Evolutionary conservation across 495 filamentous ascomycete genomes (phyloP), one percentile per base, ranked within the genome.

Genomic region (Penicillium maclennaniae): DNA sequence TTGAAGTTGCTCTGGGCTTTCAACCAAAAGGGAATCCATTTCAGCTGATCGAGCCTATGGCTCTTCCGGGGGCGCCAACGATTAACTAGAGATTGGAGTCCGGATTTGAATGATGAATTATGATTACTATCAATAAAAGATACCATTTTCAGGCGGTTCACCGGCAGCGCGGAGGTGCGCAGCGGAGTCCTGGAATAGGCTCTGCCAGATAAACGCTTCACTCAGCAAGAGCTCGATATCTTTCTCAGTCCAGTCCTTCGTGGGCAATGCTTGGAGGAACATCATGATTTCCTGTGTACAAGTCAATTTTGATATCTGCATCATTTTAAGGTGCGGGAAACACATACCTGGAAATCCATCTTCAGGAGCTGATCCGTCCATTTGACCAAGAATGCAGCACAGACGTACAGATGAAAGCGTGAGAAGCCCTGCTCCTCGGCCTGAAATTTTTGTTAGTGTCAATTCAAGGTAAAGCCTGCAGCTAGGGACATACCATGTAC

Each of bases 361-460:
- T 95, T 95, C 27, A 90, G 82, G 38, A 98, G 79, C 63, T 91
- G 87, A 58, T 93, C 87, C 14, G 92, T 92, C 93, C 93, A 98
- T 69, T 97, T 97, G 27, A 97, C 93, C n/a, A 98, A 77, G 65
- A 98, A 97, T 43, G 93, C 93, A 47, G 93, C 93, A 68, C 93
- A 98, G 27, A 98, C 93, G 69, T 98, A 98, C 51, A 98, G 80
- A 65, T 98, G 93, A 69, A 98, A 98, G 55, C 92, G 87, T 0
- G 92, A 96, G 75, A 98, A 98, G 56, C 93, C 95, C 77, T 96
- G 89, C 57, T 97, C 95, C 79, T 98, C 93, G 50, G 93, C 90
- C 92, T 96, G 26, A 3, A 58, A 34, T 36, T 12, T 16, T 8
- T 23, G 41, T 73, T 37, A 73, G 62, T 46, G 59, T 42, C 37